Conservation (phyloP, 139 green algal species). For the Spirogloea muscicola region DNA sequence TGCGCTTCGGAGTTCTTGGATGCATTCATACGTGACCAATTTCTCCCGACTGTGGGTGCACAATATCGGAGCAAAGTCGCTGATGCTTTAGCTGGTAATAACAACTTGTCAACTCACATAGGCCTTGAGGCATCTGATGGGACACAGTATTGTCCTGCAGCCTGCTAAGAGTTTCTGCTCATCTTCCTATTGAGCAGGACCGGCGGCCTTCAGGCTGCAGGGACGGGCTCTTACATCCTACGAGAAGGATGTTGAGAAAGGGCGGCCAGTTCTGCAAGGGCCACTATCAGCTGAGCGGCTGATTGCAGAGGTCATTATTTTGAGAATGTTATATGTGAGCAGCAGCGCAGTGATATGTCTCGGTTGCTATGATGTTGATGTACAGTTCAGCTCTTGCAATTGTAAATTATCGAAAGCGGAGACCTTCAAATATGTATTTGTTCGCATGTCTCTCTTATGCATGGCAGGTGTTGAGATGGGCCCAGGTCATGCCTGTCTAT, state of each 20-base stretch:
- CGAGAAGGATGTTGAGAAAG: slow-evolving; percentile 23
- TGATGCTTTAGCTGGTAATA: slow-evolving; percentile 19
- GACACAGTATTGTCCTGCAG: background rate
- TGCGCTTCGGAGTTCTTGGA: slow-evolving; percentile 30
- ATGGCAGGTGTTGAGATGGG: slow-evolving; percentile 32
- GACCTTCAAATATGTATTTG: too few species aligned
- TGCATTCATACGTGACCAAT: slow-evolving; percentile 22
- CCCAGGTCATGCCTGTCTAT: slow-evolving; percentile 40
- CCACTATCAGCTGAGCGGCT: slow-evolving; percentile 20
- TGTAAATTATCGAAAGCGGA: too few species aligned
- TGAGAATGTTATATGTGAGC: too few species aligned
- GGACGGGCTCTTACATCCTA: slow-evolving; percentile 21
- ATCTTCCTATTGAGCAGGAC: slow-evolving; percentile 14
- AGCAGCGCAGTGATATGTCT: too few species aligned
- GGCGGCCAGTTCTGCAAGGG: slow-evolving; percentile 30
- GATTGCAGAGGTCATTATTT: too few species aligned
- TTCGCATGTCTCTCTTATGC: background rate
- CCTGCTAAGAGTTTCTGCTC: background rate
- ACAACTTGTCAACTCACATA: background rate
- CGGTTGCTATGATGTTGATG: too few species aligned
- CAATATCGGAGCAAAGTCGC: slow-evolving; percentile 35
- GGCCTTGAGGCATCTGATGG: background rate
- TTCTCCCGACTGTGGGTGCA: slow-evolving; percentile 17
- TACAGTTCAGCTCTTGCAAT: too few species aligned
- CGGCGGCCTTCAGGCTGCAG: slow-evolving; percentile 20